Percentiles rank a stretch among this genome's conserved stretches.
Evolutionary conservation across 2,329 filamentous ascomycete genomes (phyloP).

Genomic region (Hypocreales sp.): DNA sequence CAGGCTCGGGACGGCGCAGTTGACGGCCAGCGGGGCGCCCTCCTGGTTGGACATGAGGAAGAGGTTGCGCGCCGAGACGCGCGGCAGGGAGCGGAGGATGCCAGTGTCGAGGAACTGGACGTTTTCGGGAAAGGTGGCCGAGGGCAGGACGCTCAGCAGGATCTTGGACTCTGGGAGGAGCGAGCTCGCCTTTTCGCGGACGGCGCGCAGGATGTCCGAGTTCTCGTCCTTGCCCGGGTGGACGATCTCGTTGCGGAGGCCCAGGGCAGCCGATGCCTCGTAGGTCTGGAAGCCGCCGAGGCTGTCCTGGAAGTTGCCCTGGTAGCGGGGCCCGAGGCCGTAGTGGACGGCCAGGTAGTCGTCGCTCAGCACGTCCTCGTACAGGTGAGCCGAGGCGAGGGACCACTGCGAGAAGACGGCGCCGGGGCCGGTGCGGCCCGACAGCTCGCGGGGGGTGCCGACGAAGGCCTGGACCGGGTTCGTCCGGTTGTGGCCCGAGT

Average conservation of each 20-base stretch:
- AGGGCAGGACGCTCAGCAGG: slow-evolving; percentile 68
- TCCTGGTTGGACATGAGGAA: slow-evolving; percentile 21
- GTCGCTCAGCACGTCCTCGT: slow-evolving; percentile 77
- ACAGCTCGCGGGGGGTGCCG: slow-evolving; percentile 80
- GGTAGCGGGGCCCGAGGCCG: slow-evolving; percentile 78
- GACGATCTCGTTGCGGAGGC: slow-evolving; percentile 79
- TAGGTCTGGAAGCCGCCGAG: slow-evolving; percentile 95
- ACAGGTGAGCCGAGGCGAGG: slow-evolving; percentile 75
- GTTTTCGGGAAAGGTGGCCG: slow-evolving; percentile 66
- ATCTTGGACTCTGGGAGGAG: slow-evolving; percentile 72
- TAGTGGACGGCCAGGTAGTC: slow-evolving; percentile 85
- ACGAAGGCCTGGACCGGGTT: slow-evolving; percentile 80
- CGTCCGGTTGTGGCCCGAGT: slow-evolving; percentile 37
- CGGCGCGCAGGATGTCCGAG: slow-evolving; percentile 82
- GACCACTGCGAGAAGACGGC: slow-evolving; percentile 73
- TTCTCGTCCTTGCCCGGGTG: slow-evolving; percentile 80
- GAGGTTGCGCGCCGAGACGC: slow-evolving; percentile 49
- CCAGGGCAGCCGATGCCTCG: slow-evolving; percentile 76
- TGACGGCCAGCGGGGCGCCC: slow-evolving; percentile 69
- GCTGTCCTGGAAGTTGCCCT: slow-evolving; percentile 93
- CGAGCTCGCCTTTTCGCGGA: slow-evolving; percentile 68
- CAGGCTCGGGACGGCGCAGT: slow-evolving; percentile 72
- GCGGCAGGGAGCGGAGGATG: slow-evolving; percentile 62
- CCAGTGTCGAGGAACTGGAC: slow-evolving; percentile 65
- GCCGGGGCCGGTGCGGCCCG: slow-evolving; percentile 56